Evolutionary conservation across 169 alveolate species (phyloP), one percentile per base, ranked within the genome.

Genomic region (Cyclospora cayetanensis): DNA sequence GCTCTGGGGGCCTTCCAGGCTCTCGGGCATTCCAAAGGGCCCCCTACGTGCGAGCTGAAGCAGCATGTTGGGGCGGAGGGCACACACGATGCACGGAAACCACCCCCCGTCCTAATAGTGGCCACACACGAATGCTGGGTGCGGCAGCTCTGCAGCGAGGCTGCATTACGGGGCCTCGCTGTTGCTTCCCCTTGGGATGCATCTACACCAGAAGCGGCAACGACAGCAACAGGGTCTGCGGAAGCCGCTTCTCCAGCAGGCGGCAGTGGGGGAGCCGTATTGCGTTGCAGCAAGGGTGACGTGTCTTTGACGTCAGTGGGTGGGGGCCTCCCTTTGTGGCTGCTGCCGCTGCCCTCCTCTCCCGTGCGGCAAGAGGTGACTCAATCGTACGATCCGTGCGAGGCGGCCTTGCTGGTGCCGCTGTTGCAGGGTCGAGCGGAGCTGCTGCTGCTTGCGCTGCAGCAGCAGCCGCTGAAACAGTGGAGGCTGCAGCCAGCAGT

Each of bases 131-230:
- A 65, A 22, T 65, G 77, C 39, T 65, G 77, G 77, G 39, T 65
- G 12, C 18, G 12, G 18, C 77, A 65, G 29, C 22, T 65, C 25
- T 29, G 4, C 3, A 3, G 42, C 2, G 77, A 65, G 39, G 77
- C 77, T 12, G 77, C 18, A 65, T 25, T 25, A 20, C 39, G 29
- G 15, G 12, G 77, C 77, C 31, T 37, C 82, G 29, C 7, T 27
- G 52, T 7, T 22, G 31, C 12, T 3, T 25, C 46, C 20, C 4
- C 82, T 25, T 5, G n/a, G n/a, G 82, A 25, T 35, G 46, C 82
- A 34, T 27, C 82, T 35, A 18, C 82, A 70, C 34, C 82, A 70
- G 82, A 46, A 70, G 82, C 82, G 37, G 52, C 82, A 70, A 29
- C 34, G 31, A 65, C 76, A 65, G 76, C 76, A 65, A 25, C 76